These are phyloP conservation scores for Catenaria anguillulae DNA, from an alignment of 371 early-diverging fungal species.

Conservation along the genomic window DNA sequence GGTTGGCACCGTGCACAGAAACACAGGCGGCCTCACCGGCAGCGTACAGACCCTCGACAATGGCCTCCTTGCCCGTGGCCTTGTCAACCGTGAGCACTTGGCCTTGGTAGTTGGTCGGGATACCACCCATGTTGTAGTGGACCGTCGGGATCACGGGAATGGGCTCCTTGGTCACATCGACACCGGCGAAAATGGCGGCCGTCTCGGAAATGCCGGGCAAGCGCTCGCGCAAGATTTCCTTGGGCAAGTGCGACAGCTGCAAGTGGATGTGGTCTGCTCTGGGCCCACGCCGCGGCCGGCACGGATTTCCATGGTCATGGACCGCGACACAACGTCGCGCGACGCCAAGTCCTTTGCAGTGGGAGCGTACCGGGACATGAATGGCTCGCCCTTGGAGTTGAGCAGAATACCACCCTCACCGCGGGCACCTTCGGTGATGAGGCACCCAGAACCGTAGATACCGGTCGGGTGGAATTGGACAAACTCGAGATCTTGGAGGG, in stretches of 20 bases:
- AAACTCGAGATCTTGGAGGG: slow-evolving; percentile 41
- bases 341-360: slow-evolving; percentile 95
- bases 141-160: slow-evolving; percentile 98
- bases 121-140: slow-evolving; percentile 99
- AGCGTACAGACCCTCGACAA: slow-evolving; percentile 41
- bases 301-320: slow-evolving; percentile 96
- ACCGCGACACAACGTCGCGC: slow-evolving; percentile 93
- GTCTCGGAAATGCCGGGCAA: slow-evolving; percentile 97
- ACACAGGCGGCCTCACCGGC: slow-evolving; percentile 44
- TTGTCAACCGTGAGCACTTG: slow-evolving; percentile 63
- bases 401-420: slow-evolving; percentile 44
- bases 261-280: slow-evolving; percentile 90
- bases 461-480: slow-evolving; percentile 49
- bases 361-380: slow-evolving; percentile 98
- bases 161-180: slow-evolving; percentile 96
- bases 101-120: slow-evolving; percentile 92
- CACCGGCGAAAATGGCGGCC: slow-evolving; percentile 92
- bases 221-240: slow-evolving; percentile 81
- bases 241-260: slow-evolving; percentile 89
- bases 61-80: slow-evolving; percentile 31
- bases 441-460: slow-evolving; percentile 91
- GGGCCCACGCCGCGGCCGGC: slow-evolving; percentile 95
- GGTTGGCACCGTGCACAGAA: slow-evolving; percentile 49
- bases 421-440: slow-evolving; percentile 85
- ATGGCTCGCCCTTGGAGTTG: slow-evolving; percentile 51